These are phyloP conservation scores for Verticillium albo-atrum DNA, from an alignment of 2,329 filamentous ascomycete genomes.

Conservation along the genomic window DNA sequence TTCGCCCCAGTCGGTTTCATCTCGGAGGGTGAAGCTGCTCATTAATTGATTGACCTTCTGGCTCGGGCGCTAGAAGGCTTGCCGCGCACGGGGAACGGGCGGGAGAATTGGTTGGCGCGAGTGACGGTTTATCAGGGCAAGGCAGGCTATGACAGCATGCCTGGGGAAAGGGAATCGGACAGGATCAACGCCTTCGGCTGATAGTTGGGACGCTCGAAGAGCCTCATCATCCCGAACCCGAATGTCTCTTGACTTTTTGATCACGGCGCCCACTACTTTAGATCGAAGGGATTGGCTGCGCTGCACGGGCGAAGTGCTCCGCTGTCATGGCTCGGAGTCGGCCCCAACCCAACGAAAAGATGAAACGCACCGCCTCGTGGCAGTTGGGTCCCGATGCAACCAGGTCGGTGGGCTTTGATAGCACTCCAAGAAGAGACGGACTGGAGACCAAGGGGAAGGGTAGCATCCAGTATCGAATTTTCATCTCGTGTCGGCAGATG, in stretches of 20 bases:
- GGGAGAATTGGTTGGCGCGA: background rate
- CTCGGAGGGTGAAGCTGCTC: background rate
- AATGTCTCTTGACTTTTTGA: too few species aligned
- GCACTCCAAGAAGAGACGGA: background rate
- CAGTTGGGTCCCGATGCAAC: constrained; percentile 4
- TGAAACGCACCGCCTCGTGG: constrained; percentile 13
- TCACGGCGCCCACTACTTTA: background rate
- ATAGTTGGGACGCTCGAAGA: too few species aligned
- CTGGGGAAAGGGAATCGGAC: too few species aligned
- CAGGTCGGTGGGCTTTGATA: background rate
- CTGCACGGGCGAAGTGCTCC: background rate
- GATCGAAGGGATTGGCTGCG: background rate
- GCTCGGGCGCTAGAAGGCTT: background rate
- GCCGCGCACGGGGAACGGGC: background rate
- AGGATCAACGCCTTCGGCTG: too few species aligned
- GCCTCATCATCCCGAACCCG: too few species aligned
- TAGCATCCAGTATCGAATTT: background rate
- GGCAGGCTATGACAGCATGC: too few species aligned
- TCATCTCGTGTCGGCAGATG: too few species aligned
- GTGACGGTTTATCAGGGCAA: too few species aligned
- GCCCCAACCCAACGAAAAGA: background rate
- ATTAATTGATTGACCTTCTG: background rate
- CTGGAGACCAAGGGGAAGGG: too few species aligned
- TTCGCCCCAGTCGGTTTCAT: background rate
- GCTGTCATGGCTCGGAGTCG: background rate